Evolutionary conservation across 1,284 basidiomycete species (phyloP).

Genomic region (Schizophyllum commune): DNA sequence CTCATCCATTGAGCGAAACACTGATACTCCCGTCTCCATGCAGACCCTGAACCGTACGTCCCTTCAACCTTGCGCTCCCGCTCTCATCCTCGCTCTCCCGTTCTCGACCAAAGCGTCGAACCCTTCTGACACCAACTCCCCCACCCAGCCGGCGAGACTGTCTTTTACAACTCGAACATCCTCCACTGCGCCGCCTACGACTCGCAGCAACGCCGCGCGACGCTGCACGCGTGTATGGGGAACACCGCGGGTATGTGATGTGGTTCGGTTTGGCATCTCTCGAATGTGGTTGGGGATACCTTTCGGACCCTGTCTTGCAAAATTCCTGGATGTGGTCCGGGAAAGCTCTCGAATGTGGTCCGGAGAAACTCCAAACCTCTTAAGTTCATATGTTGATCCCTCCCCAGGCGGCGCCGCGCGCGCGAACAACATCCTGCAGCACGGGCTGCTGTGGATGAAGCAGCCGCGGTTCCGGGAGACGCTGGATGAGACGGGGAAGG

Average conservation of each 20-base stretch:
- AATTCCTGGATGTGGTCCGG: too few relatives aligned
- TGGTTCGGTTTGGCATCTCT: too few relatives aligned
- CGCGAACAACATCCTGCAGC: slow-evolving; percentile 76
- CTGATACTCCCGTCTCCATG: too few relatives aligned
- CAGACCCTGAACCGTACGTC: slow-evolving; percentile 47
- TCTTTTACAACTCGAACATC: slow-evolving; percentile 81
- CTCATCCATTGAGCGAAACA: too few relatives aligned
- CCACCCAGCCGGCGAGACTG: slow-evolving; percentile 60
- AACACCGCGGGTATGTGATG: slow-evolving; percentile 29
- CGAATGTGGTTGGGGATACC: too few relatives aligned
- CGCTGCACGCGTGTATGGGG: slow-evolving; percentile 71
- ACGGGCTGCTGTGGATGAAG: slow-evolving; percentile 71
- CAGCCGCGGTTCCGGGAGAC: slow-evolving; percentile 43
- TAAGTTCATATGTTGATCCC: too few relatives aligned
- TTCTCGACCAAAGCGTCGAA: not conserved
- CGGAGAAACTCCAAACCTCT: too few relatives aligned
- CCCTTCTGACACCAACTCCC: not conserved
- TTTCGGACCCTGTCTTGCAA: too few relatives aligned
- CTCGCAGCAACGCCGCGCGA: slow-evolving; percentile 46
- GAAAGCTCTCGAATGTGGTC: too few relatives aligned
- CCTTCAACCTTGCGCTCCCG: not conserved
- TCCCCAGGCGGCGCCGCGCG: slow-evolving; percentile 47
- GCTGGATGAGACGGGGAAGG: slow-evolving; percentile 39
- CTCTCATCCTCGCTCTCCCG: not conserved
- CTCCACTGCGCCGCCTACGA: slow-evolving; percentile 69